Evolutionary conservation across 805 yeast species (phyloP).

Genomic region (Pichia membranifaciens): DNA sequence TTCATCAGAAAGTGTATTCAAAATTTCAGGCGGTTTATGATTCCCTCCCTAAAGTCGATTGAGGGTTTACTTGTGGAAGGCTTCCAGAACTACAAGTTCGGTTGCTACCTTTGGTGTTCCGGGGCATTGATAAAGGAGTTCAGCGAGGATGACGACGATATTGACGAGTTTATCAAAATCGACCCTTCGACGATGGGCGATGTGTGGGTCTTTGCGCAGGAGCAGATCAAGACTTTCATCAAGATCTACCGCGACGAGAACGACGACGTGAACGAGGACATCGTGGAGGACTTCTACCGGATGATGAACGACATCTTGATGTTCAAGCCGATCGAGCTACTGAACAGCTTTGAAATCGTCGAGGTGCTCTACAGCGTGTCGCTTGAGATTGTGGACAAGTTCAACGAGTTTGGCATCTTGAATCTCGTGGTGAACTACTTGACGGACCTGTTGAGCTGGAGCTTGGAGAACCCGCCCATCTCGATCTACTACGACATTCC

Average conservation of each 20-base stretch:
- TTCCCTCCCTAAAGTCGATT: conserved; percentile 55
- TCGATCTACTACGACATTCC: conserved; percentile 57
- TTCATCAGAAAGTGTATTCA: conserved; percentile 61
- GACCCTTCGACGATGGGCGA: conserved; percentile 24
- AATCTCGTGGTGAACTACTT: conserved; percentile 66
- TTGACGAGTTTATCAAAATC: conserved; percentile 9
- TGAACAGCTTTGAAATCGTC: conserved; percentile 41
- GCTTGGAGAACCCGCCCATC: conserved; percentile 72
- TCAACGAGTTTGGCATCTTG: conserved; percentile 69
- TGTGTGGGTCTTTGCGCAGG: conserved; percentile 65
- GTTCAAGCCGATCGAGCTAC: conserved; percentile 58
- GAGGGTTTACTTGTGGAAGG: conserved; percentile 66
- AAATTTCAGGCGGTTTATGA: conserved; percentile 50
- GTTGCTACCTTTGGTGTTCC: conserved; percentile 87
- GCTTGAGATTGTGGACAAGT: conserved; percentile 41
- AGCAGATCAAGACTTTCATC: conserved; percentile 59
- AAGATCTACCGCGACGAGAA: conserved; percentile 29
- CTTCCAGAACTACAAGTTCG: conserved; percentile 61
- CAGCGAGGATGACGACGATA: conserved; percentile 42
- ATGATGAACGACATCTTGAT: conserved; percentile 72
- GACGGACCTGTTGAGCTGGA: conserved; percentile 82
- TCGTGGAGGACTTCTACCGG: conserved; percentile 80
- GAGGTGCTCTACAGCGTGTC: conserved; percentile 54
- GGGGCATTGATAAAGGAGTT: conserved; percentile 76
- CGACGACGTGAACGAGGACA: conserved; percentile 38